Conservation (phyloP, 192 early-diverging fungal species). For the Jimgerdemannia lactiflua region DNA sequence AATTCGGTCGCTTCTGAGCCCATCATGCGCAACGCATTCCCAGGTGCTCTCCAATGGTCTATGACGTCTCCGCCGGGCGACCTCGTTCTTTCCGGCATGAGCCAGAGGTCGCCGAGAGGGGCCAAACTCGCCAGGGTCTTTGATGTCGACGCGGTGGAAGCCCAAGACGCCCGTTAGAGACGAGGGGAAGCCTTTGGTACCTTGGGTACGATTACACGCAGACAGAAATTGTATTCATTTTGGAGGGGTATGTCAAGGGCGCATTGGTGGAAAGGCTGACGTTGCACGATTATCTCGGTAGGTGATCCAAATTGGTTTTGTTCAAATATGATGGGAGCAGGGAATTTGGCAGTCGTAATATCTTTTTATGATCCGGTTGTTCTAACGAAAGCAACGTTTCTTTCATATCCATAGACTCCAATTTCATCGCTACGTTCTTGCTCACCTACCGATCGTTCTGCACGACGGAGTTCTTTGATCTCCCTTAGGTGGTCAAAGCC, state of each 20-base stretch:
- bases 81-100: background rate
- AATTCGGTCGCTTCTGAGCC: background rate
- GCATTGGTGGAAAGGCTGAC: constrained; percentile 92
- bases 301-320: too few relatives aligned
- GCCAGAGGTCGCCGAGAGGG: constrained; percentile 5
- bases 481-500: too few relatives aligned
- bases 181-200: constrained; percentile 74
- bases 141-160: constrained; percentile 47
- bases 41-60: background rate
- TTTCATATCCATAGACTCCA: constrained; percentile 56
- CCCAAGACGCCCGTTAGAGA: constrained; percentile 11
- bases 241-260: constrained; percentile 87
- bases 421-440: constrained; percentile 85
- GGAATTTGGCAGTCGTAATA: too few relatives aligned
- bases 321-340: too few relatives aligned
- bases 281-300: constrained; percentile 71
- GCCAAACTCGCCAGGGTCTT: constrained; percentile 57
- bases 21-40: constrained; percentile 3
- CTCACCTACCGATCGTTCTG: constrained; percentile 95
- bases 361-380: too few relatives aligned
- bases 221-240: constrained; percentile 77
- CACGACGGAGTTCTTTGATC: constrained; percentile 68
- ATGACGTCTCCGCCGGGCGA: constrained; percentile 7
- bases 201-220: constrained; percentile 73
- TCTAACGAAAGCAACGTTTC: background rate